phyloP scores from a whole-genome alignment of 352 stramenopile genomes.

The Globisporangium mamillatum region DNA sequence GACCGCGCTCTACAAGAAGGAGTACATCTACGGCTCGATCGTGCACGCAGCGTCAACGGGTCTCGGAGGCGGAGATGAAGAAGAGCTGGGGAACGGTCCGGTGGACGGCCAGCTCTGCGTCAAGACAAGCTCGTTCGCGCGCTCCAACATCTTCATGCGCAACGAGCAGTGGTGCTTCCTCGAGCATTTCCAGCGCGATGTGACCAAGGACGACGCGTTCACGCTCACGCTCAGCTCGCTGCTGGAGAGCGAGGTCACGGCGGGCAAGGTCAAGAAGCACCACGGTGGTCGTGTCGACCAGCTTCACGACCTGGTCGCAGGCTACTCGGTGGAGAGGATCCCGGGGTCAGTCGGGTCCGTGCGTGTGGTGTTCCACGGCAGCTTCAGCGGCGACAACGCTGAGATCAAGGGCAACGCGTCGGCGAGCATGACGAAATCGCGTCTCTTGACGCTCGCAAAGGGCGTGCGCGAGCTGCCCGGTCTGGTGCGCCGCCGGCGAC shows the following conservation, averaged over 20 bases:
- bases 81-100: background rate
- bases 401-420: constrained; percentile 5
- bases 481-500: constrained; percentile 46
- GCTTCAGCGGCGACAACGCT: constrained; percentile 18
- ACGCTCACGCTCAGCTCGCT: background rate
- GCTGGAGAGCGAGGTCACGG: background rate
- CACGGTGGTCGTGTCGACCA: background rate
- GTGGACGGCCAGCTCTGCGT: constrained; percentile 9
- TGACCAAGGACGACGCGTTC: background rate
- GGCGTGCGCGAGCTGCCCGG: constrained; percentile 34
- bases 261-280: background rate
- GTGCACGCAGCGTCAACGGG: background rate
- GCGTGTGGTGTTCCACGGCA: constrained; percentile 36
- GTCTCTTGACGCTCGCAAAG: constrained; percentile 33
- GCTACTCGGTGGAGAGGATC: background rate
- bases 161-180: constrained; percentile 46
- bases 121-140: constrained; percentile 38
- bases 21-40: background rate
- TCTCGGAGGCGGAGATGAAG: background rate
- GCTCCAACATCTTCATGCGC: constrained; percentile 29
- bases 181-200: constrained; percentile 24
- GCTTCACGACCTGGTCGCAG: background rate
- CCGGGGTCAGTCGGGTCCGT: background rate
- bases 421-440: constrained; percentile 18
- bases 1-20: background rate